These are phyloP conservation scores for Aspergillus carbonarius DNA, from an alignment of 2,329 filamentous ascomycete genomes.

Conservation along the genomic window DNA sequence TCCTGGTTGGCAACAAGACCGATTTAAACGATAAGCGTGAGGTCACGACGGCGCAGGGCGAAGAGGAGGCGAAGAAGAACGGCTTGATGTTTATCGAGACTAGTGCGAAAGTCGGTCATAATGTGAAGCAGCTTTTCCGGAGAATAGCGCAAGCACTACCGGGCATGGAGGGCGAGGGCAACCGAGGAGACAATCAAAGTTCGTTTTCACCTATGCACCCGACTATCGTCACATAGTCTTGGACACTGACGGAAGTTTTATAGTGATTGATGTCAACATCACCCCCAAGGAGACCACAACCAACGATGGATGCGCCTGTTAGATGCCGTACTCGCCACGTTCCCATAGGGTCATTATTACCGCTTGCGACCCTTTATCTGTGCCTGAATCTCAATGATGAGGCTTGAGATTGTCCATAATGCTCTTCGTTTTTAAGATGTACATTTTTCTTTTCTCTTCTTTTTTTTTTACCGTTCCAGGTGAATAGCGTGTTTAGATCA, in stretches of 20 bases:
- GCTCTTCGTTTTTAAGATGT: slow-evolving; percentile 37
- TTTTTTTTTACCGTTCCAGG: slow-evolving; percentile 26
- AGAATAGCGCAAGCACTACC: slow-evolving; percentile 97
- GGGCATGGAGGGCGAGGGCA: slow-evolving; percentile 91
- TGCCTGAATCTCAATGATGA: slow-evolving; percentile 25
- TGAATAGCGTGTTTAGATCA: slow-evolving; percentile 35
- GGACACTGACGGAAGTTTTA: slow-evolving; percentile 25
- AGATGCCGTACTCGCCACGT: slow-evolving; percentile 10
- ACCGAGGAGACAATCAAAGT: slow-evolving; percentile 78
- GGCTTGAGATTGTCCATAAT: slow-evolving; percentile 38
- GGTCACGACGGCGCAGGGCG: slow-evolving; percentile 92
- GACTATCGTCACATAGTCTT: not conserved
- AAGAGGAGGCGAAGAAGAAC: slow-evolving; percentile 97
- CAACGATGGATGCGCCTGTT: slow-evolving; percentile 74
- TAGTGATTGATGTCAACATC: slow-evolving; percentile 93
- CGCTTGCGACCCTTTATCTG: slow-evolving; percentile 8
- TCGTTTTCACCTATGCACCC: slow-evolving; percentile 40
- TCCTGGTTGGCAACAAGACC: slow-evolving; percentile 98
- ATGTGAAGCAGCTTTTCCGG: slow-evolving; percentile 96
- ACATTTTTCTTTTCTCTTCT: slow-evolving; percentile 39
- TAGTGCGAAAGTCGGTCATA: slow-evolving; percentile 94
- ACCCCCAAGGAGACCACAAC: slow-evolving; percentile 64
- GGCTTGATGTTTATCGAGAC: slow-evolving; percentile 99
- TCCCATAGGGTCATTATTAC: slow-evolving; percentile 13
- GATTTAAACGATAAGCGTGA: slow-evolving; percentile 98